These are phyloP conservation scores for Centella asiatica DNA, from an alignment of 129 eudicot species.

Conservation along the genomic window DNA sequence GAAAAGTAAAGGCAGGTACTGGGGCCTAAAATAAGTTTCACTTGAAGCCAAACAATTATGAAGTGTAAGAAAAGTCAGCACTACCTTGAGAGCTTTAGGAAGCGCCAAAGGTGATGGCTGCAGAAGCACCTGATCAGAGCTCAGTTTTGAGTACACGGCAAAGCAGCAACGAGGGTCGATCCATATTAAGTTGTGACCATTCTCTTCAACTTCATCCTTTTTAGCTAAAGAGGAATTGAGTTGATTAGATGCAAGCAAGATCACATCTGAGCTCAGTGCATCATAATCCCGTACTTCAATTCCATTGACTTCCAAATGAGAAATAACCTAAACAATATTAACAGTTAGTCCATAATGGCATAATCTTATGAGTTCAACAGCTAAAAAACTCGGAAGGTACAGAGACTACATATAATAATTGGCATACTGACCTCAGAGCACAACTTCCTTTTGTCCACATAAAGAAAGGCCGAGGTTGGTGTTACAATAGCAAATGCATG, in stretches of 20 bases:
- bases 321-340: constrained; percentile 42
- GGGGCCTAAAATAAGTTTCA: neutral
- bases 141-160: constrained; percentile 70
- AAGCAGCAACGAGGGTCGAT: constrained; percentile 89
- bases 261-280: constrained; percentile 66
- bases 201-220: constrained; percentile 28
- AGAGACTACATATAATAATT: neutral
- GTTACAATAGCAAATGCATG: constrained; percentile 93
- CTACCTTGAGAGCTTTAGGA: constrained; percentile 89
- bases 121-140: constrained; percentile 51
- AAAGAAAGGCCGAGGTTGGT: constrained; percentile 61
- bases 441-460: constrained; percentile 75
- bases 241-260: constrained; percentile 67
- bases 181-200: constrained; percentile 57
- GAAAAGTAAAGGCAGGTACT: too few species aligned
- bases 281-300: constrained; percentile 70
- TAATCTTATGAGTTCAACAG: neutral
- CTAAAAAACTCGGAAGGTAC: neutral
- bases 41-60: neutral
- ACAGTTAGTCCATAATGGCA: neutral
- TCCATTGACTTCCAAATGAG: constrained; percentile 62
- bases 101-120: constrained; percentile 90
- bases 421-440: constrained; percentile 60
- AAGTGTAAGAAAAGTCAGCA: neutral
- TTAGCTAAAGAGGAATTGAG: constrained; percentile 35